Evolutionary conservation across 2,329 filamentous ascomycete genomes (phyloP).

Genomic region (Penicillium oxalicum): DNA sequence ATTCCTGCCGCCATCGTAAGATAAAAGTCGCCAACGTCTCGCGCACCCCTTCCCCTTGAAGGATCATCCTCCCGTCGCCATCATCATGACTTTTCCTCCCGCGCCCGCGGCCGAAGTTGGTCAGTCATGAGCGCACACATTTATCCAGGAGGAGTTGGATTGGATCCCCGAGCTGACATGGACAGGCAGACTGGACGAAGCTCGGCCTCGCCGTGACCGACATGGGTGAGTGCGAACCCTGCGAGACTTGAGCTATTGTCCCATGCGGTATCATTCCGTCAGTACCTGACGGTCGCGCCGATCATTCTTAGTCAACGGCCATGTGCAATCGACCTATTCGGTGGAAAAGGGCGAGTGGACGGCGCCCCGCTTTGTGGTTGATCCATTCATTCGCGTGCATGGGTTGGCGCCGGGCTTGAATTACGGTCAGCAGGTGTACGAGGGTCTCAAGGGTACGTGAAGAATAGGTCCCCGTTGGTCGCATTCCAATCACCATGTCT

Average conservation of each 20-base stretch:
- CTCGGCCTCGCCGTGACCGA: conserved; percentile 1
- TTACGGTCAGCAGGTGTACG: conserved; percentile 92
- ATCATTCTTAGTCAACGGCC: not conserved
- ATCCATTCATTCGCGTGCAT: conserved; percentile 79
- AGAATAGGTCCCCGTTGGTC: not conserved
- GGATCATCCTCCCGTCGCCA: not conserved
- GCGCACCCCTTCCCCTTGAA: no score
- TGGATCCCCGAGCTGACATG: not conserved
- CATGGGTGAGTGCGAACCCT: not conserved
- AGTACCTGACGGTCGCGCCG: no score
- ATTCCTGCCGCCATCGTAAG: no score
- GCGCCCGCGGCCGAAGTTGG: conserved; percentile 1
- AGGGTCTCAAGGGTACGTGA: conserved; percentile 63
- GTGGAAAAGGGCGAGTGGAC: conserved; percentile 66
- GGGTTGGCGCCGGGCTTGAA: conserved; percentile 89
- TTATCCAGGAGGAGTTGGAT: no score
- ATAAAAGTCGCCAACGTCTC: no score
- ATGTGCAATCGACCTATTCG: conserved; percentile 61
- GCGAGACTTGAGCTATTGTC: not conserved
- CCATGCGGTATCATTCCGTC: no score
- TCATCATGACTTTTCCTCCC: conserved; percentile 1
- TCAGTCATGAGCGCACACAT: not conserved
- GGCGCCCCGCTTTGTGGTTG: conserved; percentile 66
- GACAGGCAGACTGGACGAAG: not conserved
- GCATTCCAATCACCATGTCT: not conserved